Evolutionary conservation across 176 grass and related monocot species (phyloP).

Genomic region (Pontederia crassipes): DNA sequence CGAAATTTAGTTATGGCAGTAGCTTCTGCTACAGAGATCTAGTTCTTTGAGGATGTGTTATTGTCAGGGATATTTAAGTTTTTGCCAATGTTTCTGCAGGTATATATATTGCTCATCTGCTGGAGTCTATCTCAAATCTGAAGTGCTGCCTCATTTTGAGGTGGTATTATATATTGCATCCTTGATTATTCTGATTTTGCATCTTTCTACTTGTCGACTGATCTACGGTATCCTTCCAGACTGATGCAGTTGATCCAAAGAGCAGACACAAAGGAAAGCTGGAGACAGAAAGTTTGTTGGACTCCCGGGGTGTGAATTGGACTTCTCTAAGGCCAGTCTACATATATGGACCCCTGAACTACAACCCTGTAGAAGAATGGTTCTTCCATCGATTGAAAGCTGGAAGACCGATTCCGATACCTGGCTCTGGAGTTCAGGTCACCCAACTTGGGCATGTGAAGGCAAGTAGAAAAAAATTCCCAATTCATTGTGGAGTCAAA

Average conservation of each 20-base stretch:
- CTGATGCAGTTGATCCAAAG: constrained; percentile 79
- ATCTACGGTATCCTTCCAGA: constrained; percentile 16
- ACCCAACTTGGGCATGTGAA: constrained; percentile 98
- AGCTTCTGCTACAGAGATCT: no score
- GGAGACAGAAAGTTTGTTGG: constrained; percentile 78
- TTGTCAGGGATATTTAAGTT: no score
- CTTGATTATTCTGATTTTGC: not conserved
- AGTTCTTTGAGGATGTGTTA: no score
- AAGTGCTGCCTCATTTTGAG: constrained; percentile 77
- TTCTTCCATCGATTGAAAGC: constrained; percentile 95
- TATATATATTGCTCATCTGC: constrained; percentile 95
- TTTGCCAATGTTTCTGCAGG: constrained; percentile 30
- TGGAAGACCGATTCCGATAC: constrained; percentile 80
- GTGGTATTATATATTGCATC: constrained; percentile 19
- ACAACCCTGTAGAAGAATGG: constrained; percentile 99
- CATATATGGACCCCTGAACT: constrained; percentile 95
- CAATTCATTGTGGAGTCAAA: not conserved
- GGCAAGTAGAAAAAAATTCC: constrained; percentile 11
- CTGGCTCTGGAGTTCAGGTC: constrained; percentile 67
- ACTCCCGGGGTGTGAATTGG: constrained; percentile 69
- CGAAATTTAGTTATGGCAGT: no score
- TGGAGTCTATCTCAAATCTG: constrained; percentile 90
- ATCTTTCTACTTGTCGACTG: not conserved
- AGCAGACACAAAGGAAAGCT: constrained; percentile 99
- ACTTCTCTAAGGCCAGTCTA: constrained; percentile 83